phyloP scores from a whole-genome alignment of 177 flowering plant genomes.

The Vitis hybrid region DNA sequence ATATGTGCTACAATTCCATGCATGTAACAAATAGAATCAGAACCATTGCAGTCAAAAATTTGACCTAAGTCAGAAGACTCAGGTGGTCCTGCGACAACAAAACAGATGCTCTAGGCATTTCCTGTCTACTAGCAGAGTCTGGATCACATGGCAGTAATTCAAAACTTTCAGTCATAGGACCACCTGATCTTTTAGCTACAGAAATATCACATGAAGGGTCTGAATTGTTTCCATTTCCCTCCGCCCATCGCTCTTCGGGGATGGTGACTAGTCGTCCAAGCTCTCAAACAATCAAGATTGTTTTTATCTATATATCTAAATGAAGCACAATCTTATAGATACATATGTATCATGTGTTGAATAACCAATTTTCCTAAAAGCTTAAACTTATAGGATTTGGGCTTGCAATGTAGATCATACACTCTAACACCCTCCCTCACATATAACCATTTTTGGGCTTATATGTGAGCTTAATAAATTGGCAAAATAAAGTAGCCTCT shows the following conservation, averaged over 20 bases:
- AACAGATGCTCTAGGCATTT: neutral
- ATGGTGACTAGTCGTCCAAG: neutral
- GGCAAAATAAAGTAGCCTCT: no score
- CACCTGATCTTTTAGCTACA: neutral
- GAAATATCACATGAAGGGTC: neutral
- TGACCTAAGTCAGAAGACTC: neutral
- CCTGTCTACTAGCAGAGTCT: neutral
- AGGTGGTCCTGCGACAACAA: slow-evolving; percentile 3
- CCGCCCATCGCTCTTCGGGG: neutral
- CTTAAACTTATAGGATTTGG: no score
- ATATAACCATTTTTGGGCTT: no score
- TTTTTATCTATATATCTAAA: neutral
- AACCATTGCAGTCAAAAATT: neutral
- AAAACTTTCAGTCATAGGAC: neutral
- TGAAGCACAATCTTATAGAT: neutral
- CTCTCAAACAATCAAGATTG: neutral
- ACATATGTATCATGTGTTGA: no score
- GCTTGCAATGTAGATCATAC: no score
- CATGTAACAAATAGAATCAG: no score
- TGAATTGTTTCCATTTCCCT: neutral
- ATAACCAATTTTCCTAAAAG: no score
- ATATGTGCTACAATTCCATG: slow-evolving; percentile 50
- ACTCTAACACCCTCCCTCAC: no score
- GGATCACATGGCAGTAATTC: neutral
- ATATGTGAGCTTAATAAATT: no score